Evolutionary conservation across 108 stramenopile genomes (phyloP).

Genomic region (Skeletonema grethae): DNA sequence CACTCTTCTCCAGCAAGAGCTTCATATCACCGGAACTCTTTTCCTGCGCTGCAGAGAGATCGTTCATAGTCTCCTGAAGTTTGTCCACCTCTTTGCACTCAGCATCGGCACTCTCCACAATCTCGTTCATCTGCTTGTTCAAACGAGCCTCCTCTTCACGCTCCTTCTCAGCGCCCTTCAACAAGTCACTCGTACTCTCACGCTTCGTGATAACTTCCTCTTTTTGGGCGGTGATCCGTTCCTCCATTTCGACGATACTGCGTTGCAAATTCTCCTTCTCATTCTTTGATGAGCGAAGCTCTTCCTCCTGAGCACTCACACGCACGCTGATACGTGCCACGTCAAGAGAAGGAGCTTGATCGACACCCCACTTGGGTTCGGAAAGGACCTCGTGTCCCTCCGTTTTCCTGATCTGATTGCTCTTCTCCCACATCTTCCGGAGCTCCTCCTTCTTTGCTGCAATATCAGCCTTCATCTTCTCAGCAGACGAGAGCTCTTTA

Average conservation of each 20-base stretch:
- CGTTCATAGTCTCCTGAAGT: conserved; percentile 34
- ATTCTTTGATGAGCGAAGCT: conserved; percentile 18
- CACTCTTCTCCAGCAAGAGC: conserved; percentile 10
- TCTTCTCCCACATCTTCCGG: conserved; percentile 41
- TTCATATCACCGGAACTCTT: conserved; percentile 32
- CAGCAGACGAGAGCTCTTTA: conserved; percentile 29
- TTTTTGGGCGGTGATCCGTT: conserved; percentile 4
- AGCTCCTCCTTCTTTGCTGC: conserved; percentile 48
- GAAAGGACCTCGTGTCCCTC: conserved; percentile 36
- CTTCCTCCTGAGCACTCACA: conserved; percentile 31
- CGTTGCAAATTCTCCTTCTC: conserved; percentile 23
- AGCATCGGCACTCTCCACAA: conserved; percentile 28
- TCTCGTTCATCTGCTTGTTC: conserved; percentile 16
- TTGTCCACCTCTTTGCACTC: conserved; percentile 37
- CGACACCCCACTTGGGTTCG: conserved; percentile 41
- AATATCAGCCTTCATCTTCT: conserved; percentile 38
- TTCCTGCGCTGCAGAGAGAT: conserved; percentile 39
- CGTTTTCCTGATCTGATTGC: conserved; percentile 36
- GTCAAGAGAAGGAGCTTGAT: conserved; percentile 45
- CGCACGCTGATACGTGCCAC: conserved; percentile 43
- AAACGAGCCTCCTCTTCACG: conserved; percentile 21
- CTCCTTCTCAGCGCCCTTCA: conserved; percentile 17
- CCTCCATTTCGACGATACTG: conserved; percentile 23
- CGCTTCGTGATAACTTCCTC: conserved; percentile 19
- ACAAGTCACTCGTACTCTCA: conserved; percentile 15